Base-by-base conservation (phyloP, 192 early-diverging fungal species). In the Entrophospora sp. region DNA sequence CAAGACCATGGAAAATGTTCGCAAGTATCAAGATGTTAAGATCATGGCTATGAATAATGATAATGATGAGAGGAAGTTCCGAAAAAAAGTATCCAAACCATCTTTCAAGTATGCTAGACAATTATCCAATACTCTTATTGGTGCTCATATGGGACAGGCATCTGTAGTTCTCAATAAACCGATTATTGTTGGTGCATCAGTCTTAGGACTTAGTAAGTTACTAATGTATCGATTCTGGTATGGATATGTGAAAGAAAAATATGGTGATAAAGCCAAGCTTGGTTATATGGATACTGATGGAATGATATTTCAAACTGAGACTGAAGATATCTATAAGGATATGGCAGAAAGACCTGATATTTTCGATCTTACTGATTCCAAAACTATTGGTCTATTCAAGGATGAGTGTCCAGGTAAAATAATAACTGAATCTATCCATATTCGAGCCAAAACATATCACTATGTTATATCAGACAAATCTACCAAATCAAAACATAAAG, bases 151-250 rank as follows among this genome's bases (percentile, higher is more conserved):
- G 20, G 20, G 48, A 20, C 14, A 49, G 20, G 20, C 48, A 14
- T 22, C 9, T 49, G 48, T 49, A n/a, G 20, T 49, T n/a, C 48
- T 49, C 12, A 49, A 49, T 49, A 49, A 49, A 22, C 48, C 48
- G 6, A 49, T 49, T n/a, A n/a, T n/a, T 49, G 48, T 49, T 6
- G 48, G 48, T n/a, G 48, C 48, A 49, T n/a, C 48, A 22, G 20
- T 49, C 20, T 22, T 49, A 24, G 48, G 20, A n/a, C 48, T 49
- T n/a, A 49, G 48, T 22, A 49, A 49, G 18, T 49, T 49, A 9
- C 20, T 49, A n/a, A 49, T 49, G 48, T 49, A 49, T 49, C 12
- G 20, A 9, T 49, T 49, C 48, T 49, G 48, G 48, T 49, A 49
- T 49, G 48, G 48, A 9, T 22, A 49, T 49, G 20, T 49, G 6